A percentile compares a stretch with the other conserved stretches of the same genome.
Conservation (phyloP, 768 basidiomycete species). For the Russula sp. region DNA sequence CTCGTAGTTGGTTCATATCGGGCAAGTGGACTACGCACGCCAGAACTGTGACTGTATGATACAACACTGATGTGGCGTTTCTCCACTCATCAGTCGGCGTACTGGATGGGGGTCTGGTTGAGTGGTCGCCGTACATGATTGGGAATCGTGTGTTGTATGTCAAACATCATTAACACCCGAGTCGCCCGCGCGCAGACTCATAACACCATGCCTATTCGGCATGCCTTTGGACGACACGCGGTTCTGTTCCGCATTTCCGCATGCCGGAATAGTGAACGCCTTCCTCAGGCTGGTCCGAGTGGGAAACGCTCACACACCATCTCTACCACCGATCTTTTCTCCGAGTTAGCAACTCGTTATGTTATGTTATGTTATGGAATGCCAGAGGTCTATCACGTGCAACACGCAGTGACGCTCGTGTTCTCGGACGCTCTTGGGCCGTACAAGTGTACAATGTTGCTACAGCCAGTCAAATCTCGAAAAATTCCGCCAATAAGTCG, state of each 20-base stretch:
- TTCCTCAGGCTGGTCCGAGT: too few relatives aligned
- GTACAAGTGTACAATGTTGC: not conserved
- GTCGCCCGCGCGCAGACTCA: not conserved
- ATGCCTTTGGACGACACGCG: not conserved
- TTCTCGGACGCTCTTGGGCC: constrained; percentile 8
- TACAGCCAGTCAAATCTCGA: too few relatives aligned
- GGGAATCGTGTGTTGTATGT: not conserved
- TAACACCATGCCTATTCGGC: constrained; percentile 1
- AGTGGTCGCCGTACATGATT: not conserved
- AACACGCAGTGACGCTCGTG: not conserved
- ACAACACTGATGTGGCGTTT: constrained; percentile 13
- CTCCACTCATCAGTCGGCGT: not conserved
- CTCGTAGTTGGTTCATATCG: constrained; percentile 5
- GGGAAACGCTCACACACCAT: not conserved
- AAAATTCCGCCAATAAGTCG: constrained; percentile 3
- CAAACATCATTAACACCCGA: constrained; percentile 5
- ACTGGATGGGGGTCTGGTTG: constrained; percentile 4
- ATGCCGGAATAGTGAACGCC: not conserved
- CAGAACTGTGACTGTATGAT: not conserved
- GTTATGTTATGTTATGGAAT: too few relatives aligned
- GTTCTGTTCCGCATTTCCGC: constrained; percentile 1
- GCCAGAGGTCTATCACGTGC: constrained; percentile 1
- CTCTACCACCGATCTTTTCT: too few relatives aligned
- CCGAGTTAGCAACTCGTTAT: too few relatives aligned
- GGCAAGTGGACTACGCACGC: constrained; percentile 10